These are phyloP conservation scores for Nadsonia commutata DNA, from an alignment of 1,139 yeast genomes.

Conservation along the genomic window DNA sequence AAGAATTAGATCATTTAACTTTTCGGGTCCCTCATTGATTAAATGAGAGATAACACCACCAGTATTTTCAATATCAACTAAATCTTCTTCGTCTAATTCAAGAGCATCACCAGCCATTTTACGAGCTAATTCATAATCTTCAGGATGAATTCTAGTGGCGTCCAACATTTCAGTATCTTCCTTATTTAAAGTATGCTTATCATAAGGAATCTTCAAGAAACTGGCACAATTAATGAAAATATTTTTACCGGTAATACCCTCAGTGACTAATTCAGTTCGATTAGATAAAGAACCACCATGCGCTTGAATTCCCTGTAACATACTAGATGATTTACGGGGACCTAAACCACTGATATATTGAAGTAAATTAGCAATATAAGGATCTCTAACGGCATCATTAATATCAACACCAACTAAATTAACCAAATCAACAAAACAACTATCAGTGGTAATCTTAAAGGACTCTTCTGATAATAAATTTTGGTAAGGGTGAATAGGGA, in stretches of 20 bases:
- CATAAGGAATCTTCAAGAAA: slow-evolving; percentile 70
- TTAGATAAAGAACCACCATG: slow-evolving; percentile 56
- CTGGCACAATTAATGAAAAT: slow-evolving; percentile 88
- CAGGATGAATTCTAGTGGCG: slow-evolving; percentile 94
- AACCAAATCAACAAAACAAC: slow-evolving; percentile 79
- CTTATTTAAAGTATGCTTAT: slow-evolving; percentile 32
- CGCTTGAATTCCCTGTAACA: slow-evolving; percentile 66
- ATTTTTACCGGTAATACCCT: slow-evolving; percentile 60
- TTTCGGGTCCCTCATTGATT: slow-evolving; percentile 69
- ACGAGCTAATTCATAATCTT: slow-evolving; percentile 87
- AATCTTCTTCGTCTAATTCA: slow-evolving; percentile 89
- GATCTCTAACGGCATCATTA: slow-evolving; percentile 71
- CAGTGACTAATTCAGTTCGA: slow-evolving; percentile 67
- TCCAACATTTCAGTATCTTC: slow-evolving; percentile 69
- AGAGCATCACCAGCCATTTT: slow-evolving; percentile 97
- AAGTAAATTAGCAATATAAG: slow-evolving; percentile 53
- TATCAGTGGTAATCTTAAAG: slow-evolving; percentile 53
- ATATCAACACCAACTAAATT: slow-evolving; percentile 89
- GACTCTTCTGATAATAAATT: slow-evolving; percentile 49
- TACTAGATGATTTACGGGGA: slow-evolving; percentile 84
- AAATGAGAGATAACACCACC: slow-evolving; percentile 81
- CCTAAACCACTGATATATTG: slow-evolving; percentile 86
- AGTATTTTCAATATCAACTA: slow-evolving; percentile 56
- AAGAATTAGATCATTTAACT: slow-evolving; percentile 73
- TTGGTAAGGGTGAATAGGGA: slow-evolving; percentile 67